Evolutionary conservation across 1,139 yeast genomes (phyloP).

Genomic region (Zygosaccharomyces pseudobailii): DNA sequence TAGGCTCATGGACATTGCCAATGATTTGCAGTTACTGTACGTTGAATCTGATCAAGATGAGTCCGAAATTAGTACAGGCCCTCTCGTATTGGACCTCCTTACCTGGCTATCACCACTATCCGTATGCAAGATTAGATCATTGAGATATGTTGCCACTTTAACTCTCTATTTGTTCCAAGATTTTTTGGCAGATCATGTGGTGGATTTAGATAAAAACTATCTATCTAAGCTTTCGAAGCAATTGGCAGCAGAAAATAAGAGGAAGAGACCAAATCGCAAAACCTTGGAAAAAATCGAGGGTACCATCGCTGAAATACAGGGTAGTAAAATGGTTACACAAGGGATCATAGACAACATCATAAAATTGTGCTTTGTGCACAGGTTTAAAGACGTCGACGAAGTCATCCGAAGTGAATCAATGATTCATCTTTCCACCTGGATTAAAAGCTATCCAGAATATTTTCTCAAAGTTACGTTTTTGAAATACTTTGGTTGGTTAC

Average conservation of each 20-base stretch:
- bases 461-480: constrained; percentile 67
- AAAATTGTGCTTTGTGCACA: constrained; percentile 62
- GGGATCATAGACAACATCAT: constrained; percentile 62
- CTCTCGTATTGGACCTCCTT: constrained; percentile 53
- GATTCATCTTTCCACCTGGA: constrained; percentile 59
- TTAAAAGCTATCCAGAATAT: constrained; percentile 61
- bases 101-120: constrained; percentile 77
- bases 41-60: constrained; percentile 36
- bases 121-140: constrained; percentile 63
- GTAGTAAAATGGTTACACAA: constrained; percentile 49
- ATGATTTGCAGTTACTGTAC: constrained; percentile 62
- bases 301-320: constrained; percentile 46
- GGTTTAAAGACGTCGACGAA: constrained; percentile 80
- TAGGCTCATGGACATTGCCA: constrained; percentile 48
- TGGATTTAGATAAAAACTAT: constrained; percentile 40
- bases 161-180: constrained; percentile 58
- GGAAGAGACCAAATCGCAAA: constrained; percentile 35
- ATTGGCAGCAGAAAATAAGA: constrained; percentile 35
- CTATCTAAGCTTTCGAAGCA: constrained; percentile 36
- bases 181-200: constrained; percentile 50
- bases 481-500: constrained; percentile 77
- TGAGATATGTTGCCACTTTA: constrained; percentile 64
- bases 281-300: constrained; percentile 43
- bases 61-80: constrained; percentile 34
- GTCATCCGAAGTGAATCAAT: constrained; percentile 67